phyloP scores from a whole-genome alignment of 441 rosid species.

The Erodium texanum region DNA sequence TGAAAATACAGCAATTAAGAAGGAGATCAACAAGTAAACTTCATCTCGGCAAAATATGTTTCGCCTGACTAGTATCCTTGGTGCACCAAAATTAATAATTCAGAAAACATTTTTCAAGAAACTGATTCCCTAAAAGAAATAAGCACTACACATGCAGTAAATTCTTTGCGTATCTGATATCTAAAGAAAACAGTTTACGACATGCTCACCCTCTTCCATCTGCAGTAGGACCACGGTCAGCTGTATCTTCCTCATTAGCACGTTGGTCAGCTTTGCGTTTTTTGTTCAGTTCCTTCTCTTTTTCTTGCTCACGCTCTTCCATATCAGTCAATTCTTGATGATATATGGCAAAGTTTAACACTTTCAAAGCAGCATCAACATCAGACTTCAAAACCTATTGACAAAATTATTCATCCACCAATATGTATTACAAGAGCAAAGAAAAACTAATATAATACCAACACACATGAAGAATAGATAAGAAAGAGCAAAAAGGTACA shows the following conservation, averaged over 20 bases:
- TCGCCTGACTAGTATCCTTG: background rate
- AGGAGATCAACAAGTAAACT: too few relatives aligned
- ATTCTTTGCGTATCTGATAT: background rate
- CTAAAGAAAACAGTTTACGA: constrained; percentile 1
- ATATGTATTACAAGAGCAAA: background rate
- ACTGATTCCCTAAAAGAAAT: background rate
- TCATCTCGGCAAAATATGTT: background rate
- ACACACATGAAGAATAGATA: background rate
- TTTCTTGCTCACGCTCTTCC: constrained; percentile 86
- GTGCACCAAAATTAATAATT: background rate
- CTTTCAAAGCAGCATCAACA: constrained; percentile 86
- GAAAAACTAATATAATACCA: background rate
- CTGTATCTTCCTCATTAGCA: constrained; percentile 24
- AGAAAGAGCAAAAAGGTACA: constrained; percentile 2
- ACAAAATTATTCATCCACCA: constrained; percentile 7
- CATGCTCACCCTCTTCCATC: constrained; percentile 41
- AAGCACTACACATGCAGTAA: background rate
- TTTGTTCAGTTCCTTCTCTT: constrained; percentile 57
- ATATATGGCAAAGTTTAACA: constrained; percentile 89
- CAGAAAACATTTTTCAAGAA: background rate
- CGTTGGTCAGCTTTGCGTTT: constrained; percentile 33
- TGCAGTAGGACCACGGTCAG: constrained; percentile 18
- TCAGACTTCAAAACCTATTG: constrained; percentile 68
- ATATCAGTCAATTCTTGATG: constrained; percentile 94
- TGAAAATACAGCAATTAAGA: too few relatives aligned